These are phyloP conservation scores for Gaertneriomyces semiglobifer DNA, from an alignment of 192 early-diverging fungal species.

Conservation along the genomic window DNA sequence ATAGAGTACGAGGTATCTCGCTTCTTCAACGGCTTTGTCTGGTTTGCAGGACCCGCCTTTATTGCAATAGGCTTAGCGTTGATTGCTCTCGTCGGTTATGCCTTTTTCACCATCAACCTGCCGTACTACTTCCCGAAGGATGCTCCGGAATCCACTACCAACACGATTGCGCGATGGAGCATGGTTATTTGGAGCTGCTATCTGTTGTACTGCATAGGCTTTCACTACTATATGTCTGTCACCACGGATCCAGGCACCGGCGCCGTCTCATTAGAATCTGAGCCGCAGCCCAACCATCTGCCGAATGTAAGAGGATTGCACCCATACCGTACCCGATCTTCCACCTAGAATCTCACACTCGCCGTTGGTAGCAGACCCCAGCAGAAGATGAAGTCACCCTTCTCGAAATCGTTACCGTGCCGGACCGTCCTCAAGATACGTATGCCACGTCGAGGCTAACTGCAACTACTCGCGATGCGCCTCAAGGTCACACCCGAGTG, in stretches of 20 bases:
- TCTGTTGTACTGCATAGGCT: constrained; percentile 32
- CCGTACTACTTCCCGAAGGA: constrained; percentile 21
- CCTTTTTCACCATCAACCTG: constrained; percentile 32
- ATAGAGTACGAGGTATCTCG: too few species aligned
- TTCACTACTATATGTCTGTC: constrained; percentile 41
- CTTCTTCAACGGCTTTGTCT: constrained; percentile 20
- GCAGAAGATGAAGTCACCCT: background rate
- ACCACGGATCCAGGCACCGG: constrained; percentile 26
- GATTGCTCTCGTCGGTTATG: constrained; percentile 21
- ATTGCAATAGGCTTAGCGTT: constrained; percentile 26
- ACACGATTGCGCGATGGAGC: background rate
- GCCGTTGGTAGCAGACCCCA: background rate
- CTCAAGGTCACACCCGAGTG: background rate
- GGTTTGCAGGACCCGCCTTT: constrained; percentile 25
- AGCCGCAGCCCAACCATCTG: too few species aligned
- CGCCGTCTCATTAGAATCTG: too few species aligned
- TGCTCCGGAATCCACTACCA: background rate
- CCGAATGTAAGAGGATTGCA: too few species aligned
- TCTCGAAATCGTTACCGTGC: too few species aligned
- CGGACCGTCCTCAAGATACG: too few species aligned
- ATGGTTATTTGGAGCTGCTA: constrained; percentile 25
- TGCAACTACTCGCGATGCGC: too few species aligned
- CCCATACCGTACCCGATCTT: too few species aligned
- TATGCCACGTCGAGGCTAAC: too few species aligned
- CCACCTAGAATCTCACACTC: too few species aligned